Evolutionary conservation across 768 basidiomycete genomes (phyloP).

Genomic region (Terana coerulea): DNA sequence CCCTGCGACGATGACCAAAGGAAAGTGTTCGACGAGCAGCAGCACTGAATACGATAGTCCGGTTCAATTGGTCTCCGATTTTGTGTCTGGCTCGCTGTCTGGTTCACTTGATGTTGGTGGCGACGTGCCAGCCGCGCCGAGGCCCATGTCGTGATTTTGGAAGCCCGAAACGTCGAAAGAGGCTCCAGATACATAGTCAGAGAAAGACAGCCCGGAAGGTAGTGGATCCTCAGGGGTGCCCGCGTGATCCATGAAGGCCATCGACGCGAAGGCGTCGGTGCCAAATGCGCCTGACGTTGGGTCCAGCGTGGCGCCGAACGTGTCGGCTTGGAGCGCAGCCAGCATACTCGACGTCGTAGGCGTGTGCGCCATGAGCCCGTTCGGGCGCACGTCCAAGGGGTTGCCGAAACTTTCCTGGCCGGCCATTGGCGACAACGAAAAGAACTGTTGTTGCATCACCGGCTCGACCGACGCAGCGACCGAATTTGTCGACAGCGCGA

Average conservation of each 20-base stretch:
- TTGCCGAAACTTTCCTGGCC: slow-evolving; percentile 75
- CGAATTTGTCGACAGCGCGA: slow-evolving; percentile 86
- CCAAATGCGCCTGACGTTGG: slow-evolving; percentile 57
- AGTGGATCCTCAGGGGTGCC: slow-evolving; percentile 61
- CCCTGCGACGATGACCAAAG: slow-evolving; percentile 9
- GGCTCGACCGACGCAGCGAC: slow-evolving; percentile 91
- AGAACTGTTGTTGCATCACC: slow-evolving; percentile 88
- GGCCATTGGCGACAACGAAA: slow-evolving; percentile 83
- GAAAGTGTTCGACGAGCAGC: slow-evolving; percentile 9
- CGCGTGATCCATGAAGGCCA: slow-evolving; percentile 74
- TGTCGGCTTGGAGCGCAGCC: slow-evolving; percentile 77
- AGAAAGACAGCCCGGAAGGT: slow-evolving; percentile 60
- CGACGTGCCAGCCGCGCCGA: slow-evolving; percentile 44
- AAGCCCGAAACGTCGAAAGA: slow-evolving; percentile 70
- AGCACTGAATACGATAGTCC: background rate
- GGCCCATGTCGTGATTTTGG: slow-evolving; percentile 60
- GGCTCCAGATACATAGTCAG: slow-evolving; percentile 63
- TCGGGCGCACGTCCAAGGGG: slow-evolving; percentile 58
- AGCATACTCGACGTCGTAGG: slow-evolving; percentile 91
- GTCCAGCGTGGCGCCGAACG: slow-evolving; percentile 67
- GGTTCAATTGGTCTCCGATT: slow-evolving; percentile 54
- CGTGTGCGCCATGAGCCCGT: slow-evolving; percentile 72
- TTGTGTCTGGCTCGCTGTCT: slow-evolving; percentile 60
- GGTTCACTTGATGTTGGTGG: slow-evolving; percentile 43
- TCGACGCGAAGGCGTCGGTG: slow-evolving; percentile 63